Conservation (phyloP, 768 basidiomycete genomes). For the Rhodosporidiobolus odoratus region DNA sequence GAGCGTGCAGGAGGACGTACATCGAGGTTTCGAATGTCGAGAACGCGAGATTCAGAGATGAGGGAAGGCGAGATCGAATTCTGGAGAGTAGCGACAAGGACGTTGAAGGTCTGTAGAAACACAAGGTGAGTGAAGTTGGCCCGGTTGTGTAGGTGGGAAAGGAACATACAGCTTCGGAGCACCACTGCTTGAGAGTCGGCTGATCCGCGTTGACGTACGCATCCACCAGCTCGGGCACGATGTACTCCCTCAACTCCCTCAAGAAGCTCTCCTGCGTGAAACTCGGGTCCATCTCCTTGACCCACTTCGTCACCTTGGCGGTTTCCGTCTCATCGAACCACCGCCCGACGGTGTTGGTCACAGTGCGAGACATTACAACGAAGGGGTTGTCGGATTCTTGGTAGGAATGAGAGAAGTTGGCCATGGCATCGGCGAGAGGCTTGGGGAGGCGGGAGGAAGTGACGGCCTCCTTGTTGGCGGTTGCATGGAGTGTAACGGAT, state of each 20-base stretch:
- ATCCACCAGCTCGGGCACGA: slow-evolving; percentile 94
- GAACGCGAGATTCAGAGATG: slow-evolving; percentile 83
- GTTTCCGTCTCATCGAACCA: slow-evolving; percentile 94
- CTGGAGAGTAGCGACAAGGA: slow-evolving; percentile 97
- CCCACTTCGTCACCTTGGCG: slow-evolving; percentile 82
- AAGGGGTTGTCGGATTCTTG: slow-evolving; percentile 92
- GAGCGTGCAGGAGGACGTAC: slow-evolving; percentile 53
- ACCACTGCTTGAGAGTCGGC: slow-evolving; percentile 81
- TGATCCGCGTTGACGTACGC: slow-evolving; percentile 87
- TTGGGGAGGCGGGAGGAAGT: slow-evolving; percentile 64
- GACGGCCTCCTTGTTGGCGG: slow-evolving; percentile 68
- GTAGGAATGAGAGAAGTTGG: slow-evolving; percentile 55
- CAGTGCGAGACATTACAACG: slow-evolving; percentile 68
- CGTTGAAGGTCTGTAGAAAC: slow-evolving; percentile 76
- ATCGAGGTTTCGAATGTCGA: slow-evolving; percentile 96
- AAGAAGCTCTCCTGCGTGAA: slow-evolving; percentile 84
- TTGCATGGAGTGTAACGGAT: slow-evolving; percentile 75
- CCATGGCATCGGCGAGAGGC: slow-evolving; percentile 32
- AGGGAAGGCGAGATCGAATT: slow-evolving; percentile 85
- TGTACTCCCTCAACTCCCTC: slow-evolving; percentile 87
- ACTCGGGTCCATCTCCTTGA: slow-evolving; percentile 78
- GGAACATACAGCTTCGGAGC: slow-evolving; percentile 79
- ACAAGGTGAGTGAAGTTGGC: neutral
- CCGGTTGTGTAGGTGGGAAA: neutral
- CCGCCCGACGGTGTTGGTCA: slow-evolving; percentile 76